phyloP scores from a whole-genome alignment of 768 basidiomycete genomes.

The Tricholoma matsutake region DNA sequence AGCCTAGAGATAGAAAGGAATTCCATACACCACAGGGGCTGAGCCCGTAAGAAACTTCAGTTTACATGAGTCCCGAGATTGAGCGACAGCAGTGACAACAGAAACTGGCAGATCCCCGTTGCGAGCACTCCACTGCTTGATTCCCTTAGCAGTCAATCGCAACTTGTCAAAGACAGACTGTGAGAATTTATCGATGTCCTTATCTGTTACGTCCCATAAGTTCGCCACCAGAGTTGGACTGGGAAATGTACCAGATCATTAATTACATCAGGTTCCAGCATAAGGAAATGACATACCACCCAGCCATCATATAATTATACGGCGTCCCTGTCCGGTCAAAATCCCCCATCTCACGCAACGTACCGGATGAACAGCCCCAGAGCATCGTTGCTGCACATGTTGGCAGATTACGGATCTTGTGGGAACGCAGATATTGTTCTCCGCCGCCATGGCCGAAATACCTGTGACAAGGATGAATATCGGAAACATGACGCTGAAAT shows the following conservation, averaged over 20 bases:
- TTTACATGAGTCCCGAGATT: constrained; percentile 79
- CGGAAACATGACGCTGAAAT: neutral
- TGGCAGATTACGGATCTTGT: constrained; percentile 75
- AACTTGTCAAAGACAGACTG: constrained; percentile 78
- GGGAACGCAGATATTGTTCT: constrained; percentile 90
- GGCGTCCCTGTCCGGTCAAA: constrained; percentile 92
- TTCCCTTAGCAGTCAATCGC: constrained; percentile 40
- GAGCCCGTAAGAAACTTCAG: constrained; percentile 93
- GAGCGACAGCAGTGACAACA: constrained; percentile 73
- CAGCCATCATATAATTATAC: constrained; percentile 93
- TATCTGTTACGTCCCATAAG: constrained; percentile 98
- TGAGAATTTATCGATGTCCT: constrained; percentile 93
- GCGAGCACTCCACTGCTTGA: constrained; percentile 17
- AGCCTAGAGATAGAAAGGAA: constrained; percentile 78
- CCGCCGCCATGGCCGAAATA: constrained; percentile 98
- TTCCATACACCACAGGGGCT: constrained; percentile 92
- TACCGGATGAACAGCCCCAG: constrained; percentile 98
- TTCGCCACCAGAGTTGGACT: constrained; percentile 94
- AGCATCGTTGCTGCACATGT: constrained; percentile 94
- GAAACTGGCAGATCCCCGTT: constrained; percentile 32
- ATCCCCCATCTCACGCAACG: constrained; percentile 86
- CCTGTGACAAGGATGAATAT: constrained; percentile 36
- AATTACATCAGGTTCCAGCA: neutral
- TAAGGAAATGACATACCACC: constrained; percentile 65
- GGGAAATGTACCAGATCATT: neutral